Conservation (phyloP, 202 grass and related monocot species). For the Digitaria exilis region DNA sequence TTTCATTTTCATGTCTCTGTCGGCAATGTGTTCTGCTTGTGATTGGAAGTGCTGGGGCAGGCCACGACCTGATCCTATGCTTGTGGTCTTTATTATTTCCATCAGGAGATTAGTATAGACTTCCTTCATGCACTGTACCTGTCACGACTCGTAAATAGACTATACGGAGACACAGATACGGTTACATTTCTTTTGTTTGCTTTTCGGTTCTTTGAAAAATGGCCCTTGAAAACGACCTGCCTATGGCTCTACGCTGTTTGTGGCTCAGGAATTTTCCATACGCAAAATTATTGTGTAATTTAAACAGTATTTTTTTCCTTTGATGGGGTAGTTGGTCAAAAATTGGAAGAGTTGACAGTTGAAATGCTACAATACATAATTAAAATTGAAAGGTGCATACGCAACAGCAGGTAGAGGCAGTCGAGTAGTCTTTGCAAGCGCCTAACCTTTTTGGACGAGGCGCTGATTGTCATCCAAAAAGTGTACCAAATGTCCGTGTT, state of each 20-base stretch:
- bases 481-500: background rate
- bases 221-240: background rate
- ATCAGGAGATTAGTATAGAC: background rate
- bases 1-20: constrained; percentile 8
- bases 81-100: background rate
- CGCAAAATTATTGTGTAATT: background rate
- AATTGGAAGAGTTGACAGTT: background rate
- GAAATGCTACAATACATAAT: background rate
- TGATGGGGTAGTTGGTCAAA: background rate
- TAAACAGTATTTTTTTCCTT: too few species aligned
- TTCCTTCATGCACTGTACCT: background rate
- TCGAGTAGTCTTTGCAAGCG: background rate
- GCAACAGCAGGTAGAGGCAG: background rate
- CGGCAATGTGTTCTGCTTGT: background rate
- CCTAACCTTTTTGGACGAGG: background rate
- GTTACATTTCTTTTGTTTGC: background rate
- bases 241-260: background rate
- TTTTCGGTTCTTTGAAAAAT: background rate
- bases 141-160: background rate
- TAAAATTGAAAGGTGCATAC: background rate
- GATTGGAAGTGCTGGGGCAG: background rate
- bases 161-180: background rate
- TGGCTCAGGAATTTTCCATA: background rate
- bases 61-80: background rate
- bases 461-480: background rate